Evolutionary conservation across 495 filamentous ascomycete species (phyloP).

Genomic region (Penicillium riverlandense): DNA sequence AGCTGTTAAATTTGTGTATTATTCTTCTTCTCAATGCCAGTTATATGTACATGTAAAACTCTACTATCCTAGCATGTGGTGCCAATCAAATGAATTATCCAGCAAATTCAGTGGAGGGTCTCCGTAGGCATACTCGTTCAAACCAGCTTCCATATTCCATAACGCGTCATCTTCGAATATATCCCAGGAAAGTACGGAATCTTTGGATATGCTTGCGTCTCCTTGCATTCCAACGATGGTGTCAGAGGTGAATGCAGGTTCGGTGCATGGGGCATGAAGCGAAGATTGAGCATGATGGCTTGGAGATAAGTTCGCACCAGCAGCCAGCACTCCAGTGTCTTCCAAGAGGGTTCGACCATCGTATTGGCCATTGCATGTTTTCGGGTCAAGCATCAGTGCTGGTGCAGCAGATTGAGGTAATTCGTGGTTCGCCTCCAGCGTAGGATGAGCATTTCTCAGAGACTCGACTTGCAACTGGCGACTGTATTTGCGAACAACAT

Average conservation of each 20-base stretch:
- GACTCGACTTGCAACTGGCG: slow-evolving; percentile 1
- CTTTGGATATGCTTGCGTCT: slow-evolving; percentile 3
- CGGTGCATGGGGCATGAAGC: not conserved
- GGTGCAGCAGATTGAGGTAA: not conserved
- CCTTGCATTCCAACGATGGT: not conserved
- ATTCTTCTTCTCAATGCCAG: not conserved
- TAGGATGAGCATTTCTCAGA: not conserved
- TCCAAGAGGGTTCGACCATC: not conserved
- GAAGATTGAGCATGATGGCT: not conserved
- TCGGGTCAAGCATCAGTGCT: too few relatives aligned
- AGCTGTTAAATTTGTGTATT: not conserved
- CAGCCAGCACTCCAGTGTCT: not conserved
- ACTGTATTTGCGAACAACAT: slow-evolving; percentile 14
- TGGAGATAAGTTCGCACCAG: not conserved
- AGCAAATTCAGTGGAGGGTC: slow-evolving; percentile 8
- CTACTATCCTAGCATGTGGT: not conserved
- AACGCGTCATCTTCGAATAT: slow-evolving; percentile 15
- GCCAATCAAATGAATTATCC: slow-evolving; percentile 10
- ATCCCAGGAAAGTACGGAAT: slow-evolving; percentile 10
- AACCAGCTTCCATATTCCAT: slow-evolving; percentile 23
- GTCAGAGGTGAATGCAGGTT: not conserved
- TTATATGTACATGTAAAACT: not conserved
- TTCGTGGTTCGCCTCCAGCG: not conserved
- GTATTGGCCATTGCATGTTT: not conserved
- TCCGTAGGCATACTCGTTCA: slow-evolving; percentile 22